Percentiles rank a stretch among this genome's conserved stretches.
Evolutionary conservation across 2,329 filamentous ascomycete species (phyloP).

Genomic region (Fusarium mundagurra): DNA sequence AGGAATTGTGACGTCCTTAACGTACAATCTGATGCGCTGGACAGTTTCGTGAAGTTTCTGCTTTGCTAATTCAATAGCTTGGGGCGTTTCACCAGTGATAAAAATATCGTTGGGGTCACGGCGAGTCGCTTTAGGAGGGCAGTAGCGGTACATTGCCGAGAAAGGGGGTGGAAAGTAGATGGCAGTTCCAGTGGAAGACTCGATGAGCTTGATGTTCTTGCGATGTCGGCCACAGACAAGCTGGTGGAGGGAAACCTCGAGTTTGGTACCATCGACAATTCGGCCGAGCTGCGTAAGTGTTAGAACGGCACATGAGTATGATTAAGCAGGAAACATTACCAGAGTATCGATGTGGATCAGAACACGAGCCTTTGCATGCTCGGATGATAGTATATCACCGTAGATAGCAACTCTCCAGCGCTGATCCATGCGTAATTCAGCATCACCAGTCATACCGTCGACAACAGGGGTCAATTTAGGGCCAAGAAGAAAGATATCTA

Average conservation of each 20-base stretch:
- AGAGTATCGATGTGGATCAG: conserved; percentile 97
- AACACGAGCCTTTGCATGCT: conserved; percentile 95
- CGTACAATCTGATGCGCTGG: conserved; percentile 80
- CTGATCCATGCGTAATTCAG: conserved; percentile 86
- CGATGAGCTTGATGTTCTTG: conserved; percentile 98
- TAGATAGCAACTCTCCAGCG: conserved; percentile 94
- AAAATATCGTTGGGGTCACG: conserved; percentile 91
- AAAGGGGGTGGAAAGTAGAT: conserved; percentile 98
- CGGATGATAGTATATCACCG: conserved; percentile 92
- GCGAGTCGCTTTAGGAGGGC: conserved; percentile 80
- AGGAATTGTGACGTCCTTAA: conserved; percentile 92
- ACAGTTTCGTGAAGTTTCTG: conserved; percentile 90
- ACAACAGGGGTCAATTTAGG: conserved; percentile 86
- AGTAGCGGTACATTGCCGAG: conserved; percentile 90
- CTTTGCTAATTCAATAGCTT: conserved; percentile 89
- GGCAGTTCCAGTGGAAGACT: conserved; percentile 92
- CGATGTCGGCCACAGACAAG: conserved; percentile 91
- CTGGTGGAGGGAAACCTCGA: conserved; percentile 89
- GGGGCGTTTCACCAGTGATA: conserved; percentile 88
- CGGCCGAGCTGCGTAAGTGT: conserved; percentile 68
- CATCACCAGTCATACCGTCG: conserved; percentile 78
- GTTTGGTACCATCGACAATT: conserved; percentile 79
- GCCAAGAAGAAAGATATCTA: conserved; percentile 95
- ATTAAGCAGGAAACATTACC: conserved; percentile 57
- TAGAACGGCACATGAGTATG: conserved; percentile 10